Conservation (phyloP, 2,329 filamentous ascomycete species). For the Cladosporium austrohemisphaericum region DNA sequence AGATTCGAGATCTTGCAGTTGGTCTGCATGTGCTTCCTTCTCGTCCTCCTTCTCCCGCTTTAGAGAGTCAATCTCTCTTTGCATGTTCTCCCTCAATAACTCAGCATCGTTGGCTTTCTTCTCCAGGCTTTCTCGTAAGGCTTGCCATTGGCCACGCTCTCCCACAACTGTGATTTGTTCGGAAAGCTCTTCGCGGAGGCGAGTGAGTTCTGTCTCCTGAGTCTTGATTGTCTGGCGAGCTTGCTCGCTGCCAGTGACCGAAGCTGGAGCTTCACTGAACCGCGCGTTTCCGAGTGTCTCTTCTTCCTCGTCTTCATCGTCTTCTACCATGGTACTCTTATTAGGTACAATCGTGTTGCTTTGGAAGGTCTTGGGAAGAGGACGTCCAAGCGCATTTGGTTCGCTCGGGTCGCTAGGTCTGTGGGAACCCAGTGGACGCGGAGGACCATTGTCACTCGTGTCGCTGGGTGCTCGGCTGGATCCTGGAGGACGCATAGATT, state of each 20-base stretch:
- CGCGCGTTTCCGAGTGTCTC: slow-evolving; percentile 7
- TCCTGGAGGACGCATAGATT: slow-evolving; percentile 39
- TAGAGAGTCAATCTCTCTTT: slow-evolving; percentile 72
- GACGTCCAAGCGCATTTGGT: slow-evolving; percentile 55
- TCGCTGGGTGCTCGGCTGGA: slow-evolving; percentile 20
- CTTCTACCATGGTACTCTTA: slow-evolving; percentile 96
- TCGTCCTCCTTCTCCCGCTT: slow-evolving; percentile 42
- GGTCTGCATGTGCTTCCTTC: slow-evolving; percentile 23
- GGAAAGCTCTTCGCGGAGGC: neutral
- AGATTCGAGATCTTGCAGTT: slow-evolving; percentile 23
- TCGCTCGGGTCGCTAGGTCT: slow-evolving; percentile 38
- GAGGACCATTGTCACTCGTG: slow-evolving; percentile 2
- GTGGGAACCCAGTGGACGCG: slow-evolving; percentile 8
- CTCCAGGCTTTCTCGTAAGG: slow-evolving; percentile 64
- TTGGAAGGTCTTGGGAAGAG: slow-evolving; percentile 84
- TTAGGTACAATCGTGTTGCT: slow-evolving; percentile 96
- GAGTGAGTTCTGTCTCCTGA: slow-evolving; percentile 70
- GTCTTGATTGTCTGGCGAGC: slow-evolving; percentile 70
- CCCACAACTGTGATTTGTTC: slow-evolving; percentile 16
- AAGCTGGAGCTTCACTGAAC: slow-evolving; percentile 11
- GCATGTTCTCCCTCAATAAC: slow-evolving; percentile 72
- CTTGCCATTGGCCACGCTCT: slow-evolving; percentile 27
- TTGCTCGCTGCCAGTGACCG: slow-evolving; percentile 34
- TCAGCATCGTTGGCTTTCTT: slow-evolving; percentile 42
- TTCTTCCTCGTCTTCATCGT: slow-evolving; percentile 67